Conservation (phyloP, 2,329 filamentous ascomycete species). For the Incumbomyces delicatus region DNA sequence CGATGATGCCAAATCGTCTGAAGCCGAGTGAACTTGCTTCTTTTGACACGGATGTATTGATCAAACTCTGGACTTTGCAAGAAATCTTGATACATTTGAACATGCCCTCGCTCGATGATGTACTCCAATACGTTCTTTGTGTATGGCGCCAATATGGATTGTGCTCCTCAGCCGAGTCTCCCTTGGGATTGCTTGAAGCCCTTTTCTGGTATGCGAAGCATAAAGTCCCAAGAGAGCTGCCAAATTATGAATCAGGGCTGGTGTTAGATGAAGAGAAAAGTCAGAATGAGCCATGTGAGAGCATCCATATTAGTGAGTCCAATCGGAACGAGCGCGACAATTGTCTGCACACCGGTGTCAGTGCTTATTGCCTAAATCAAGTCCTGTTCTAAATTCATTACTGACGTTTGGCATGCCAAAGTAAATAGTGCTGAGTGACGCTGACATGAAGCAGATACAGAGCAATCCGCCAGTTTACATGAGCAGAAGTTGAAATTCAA, state of each 20-base stretch:
- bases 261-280: background rate
- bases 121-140: conserved; percentile 56
- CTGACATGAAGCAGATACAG: no score
- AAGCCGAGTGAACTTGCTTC: background rate
- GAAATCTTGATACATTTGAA: conserved; percentile 59
- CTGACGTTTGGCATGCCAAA: no score
- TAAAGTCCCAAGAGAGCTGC: conserved; percentile 58
- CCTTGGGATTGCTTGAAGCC: conserved; percentile 81
- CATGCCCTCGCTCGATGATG: conserved; percentile 58
- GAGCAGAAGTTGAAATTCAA: background rate
- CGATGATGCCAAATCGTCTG: background rate
- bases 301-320: conserved; percentile 27
- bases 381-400: no score
- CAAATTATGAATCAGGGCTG: conserved; percentile 52
- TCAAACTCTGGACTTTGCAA: conserved; percentile 76
- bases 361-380: no score
- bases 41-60: conserved; percentile 64
- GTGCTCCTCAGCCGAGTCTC: conserved; percentile 48
- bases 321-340: no score
- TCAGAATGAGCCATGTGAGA: background rate
- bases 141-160: conserved; percentile 54
- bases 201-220: conserved; percentile 84
- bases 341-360: no score
- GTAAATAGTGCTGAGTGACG: no score
- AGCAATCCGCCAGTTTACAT: background rate